phyloP scores from a whole-genome alignment of 179 eudicot species.

The Silene vulgaris region DNA sequence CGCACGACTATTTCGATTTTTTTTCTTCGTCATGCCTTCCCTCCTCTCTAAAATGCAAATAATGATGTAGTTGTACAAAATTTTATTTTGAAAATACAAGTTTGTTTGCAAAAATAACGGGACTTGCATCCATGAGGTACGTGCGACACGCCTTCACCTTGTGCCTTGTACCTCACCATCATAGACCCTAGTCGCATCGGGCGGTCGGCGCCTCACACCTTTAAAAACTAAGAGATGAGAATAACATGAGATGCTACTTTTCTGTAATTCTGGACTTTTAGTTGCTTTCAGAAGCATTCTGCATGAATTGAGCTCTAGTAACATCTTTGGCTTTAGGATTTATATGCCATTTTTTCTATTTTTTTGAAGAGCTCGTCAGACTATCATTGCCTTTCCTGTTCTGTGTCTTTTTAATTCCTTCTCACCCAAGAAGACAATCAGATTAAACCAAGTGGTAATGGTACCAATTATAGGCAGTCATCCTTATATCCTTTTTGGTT shows the following conservation, averaged over 20 bases:
- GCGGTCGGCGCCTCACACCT: neutral
- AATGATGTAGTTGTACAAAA: too few species aligned
- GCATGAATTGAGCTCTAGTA: neutral
- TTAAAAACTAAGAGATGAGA: neutral
- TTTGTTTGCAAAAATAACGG: neutral
- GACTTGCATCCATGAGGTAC: neutral
- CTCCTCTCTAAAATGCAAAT: too few species aligned
- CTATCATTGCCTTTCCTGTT: neutral
- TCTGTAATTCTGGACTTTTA: neutral
- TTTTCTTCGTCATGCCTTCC: too few species aligned
- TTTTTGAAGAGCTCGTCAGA: neutral
- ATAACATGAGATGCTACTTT: neutral
- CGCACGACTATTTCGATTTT: too few species aligned
- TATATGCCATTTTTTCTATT: neutral
- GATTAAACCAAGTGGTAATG: neutral
- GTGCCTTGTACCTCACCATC: neutral
- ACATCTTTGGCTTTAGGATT: neutral
- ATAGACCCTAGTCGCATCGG: neutral
- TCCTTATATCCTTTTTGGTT: neutral
- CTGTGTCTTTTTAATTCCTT: neutral
- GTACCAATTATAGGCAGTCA: constrained; percentile 5
- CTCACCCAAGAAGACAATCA: neutral
- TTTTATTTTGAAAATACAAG: neutral
- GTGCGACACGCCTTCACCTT: neutral
- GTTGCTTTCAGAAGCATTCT: neutral